A percentile compares a stretch with the other conserved stretches of the same genome.
Conservation (phyloP, 129 eudicot species). For the Tagetes erecta region DNA sequence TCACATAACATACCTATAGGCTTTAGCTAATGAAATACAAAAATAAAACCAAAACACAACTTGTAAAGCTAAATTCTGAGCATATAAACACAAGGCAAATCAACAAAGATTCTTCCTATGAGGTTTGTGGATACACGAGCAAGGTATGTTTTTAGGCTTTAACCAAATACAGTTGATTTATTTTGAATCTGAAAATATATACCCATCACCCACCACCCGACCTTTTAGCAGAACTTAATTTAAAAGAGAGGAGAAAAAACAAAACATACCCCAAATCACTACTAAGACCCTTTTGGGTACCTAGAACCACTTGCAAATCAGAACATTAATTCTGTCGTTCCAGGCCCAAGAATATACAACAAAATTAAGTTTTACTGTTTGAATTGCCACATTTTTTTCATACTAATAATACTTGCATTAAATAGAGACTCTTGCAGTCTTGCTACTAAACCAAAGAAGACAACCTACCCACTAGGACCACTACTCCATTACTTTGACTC, state of each 20-base stretch:
- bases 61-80: constrained; percentile 3
- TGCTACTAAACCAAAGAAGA: too few species aligned
- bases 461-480: too few species aligned
- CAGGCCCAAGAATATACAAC: too few species aligned
- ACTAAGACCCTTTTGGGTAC: neutral
- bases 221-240: neutral
- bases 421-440: too few species aligned
- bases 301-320: neutral
- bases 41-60: constrained; percentile 7
- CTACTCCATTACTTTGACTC: too few species aligned
- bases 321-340: neutral
- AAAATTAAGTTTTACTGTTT: too few species aligned
- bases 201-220: neutral
- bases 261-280: neutral
- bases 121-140: neutral
- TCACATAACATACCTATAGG: constrained; percentile 2
- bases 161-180: neutral
- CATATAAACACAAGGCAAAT: neutral
- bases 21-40: neutral
- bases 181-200: neutral
- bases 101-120: constrained; percentile 3
- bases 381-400: too few species aligned
- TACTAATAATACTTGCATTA: too few species aligned
- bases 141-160: neutral
- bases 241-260: neutral